Conservation (phyloP, 2,329 filamentous ascomycete genomes). For the Harringtonia lauricola region DNA sequence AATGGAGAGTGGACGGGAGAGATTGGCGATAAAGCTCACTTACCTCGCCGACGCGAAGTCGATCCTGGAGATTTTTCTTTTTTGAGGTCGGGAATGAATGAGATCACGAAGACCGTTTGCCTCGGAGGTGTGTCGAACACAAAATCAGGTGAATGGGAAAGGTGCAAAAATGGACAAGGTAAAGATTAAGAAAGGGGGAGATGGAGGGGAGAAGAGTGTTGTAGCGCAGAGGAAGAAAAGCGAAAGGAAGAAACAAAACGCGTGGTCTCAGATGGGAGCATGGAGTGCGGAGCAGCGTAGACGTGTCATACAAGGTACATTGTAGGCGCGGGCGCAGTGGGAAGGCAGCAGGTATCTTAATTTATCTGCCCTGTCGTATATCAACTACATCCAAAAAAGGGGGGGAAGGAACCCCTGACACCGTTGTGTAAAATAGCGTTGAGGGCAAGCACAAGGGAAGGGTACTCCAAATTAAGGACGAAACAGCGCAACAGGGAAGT, state of each 20-base stretch:
- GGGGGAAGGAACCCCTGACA: background rate
- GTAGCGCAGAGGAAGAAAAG: background rate
- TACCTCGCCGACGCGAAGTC: too few species aligned
- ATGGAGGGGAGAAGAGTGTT: background rate
- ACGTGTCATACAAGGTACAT: background rate
- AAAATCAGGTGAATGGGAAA: too few species aligned
- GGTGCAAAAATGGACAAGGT: background rate
- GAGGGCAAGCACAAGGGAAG: background rate
- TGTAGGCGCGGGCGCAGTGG: background rate
- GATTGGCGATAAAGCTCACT: too few species aligned
- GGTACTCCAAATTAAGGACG: background rate
- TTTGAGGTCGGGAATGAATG: too few species aligned
- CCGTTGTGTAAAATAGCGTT: slow-evolving; percentile 1
- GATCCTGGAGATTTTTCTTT: too few species aligned
- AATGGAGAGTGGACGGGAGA: too few species aligned
- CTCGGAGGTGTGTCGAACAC: too few species aligned
- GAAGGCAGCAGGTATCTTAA: background rate
- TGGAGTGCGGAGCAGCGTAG: background rate
- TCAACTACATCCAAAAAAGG: background rate
- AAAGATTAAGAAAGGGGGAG: background rate
- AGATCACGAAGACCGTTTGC: too few species aligned
- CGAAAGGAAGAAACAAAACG: slow-evolving; percentile 8
- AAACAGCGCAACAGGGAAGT: background rate
- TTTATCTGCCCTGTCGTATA: background rate
- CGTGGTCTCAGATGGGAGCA: slow-evolving; percentile 4